Conservation (phyloP, 768 basidiomycete genomes). For the Leccinum sublutescens region DNA sequence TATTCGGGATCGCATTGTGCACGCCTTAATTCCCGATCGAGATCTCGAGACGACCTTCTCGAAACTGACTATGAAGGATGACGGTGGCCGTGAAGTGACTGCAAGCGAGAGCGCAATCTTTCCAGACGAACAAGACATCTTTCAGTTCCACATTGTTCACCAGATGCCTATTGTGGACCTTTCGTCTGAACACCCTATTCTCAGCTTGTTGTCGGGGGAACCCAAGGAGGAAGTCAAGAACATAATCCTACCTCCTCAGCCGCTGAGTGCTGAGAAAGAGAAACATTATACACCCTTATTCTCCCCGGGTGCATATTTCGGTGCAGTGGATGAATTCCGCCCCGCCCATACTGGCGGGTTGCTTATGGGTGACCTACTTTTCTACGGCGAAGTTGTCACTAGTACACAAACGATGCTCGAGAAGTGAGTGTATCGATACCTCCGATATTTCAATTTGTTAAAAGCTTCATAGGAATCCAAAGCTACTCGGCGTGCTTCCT, state of each 20-base stretch:
- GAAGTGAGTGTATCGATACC: conserved; percentile 52
- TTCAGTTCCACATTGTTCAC: conserved; percentile 51
- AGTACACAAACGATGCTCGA: conserved; percentile 96
- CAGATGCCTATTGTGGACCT: conserved; percentile 28
- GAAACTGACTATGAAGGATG: conserved; percentile 46
- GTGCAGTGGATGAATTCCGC: conserved; percentile 39
- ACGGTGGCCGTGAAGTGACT: conserved; percentile 37
- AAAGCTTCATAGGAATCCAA: conserved; percentile 61
- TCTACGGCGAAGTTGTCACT: conserved; percentile 89
- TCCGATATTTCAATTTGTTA: background rate
- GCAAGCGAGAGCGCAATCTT: conserved; percentile 35
- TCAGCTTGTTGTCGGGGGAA: conserved; percentile 27
- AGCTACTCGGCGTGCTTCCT: conserved; percentile 64
- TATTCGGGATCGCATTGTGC: conserved; percentile 14
- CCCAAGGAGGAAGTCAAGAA: conserved; percentile 46
- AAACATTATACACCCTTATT: conserved; percentile 62
- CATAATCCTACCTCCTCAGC: conserved; percentile 50
- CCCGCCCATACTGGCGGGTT: conserved; percentile 32
- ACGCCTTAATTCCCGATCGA: conserved; percentile 18
- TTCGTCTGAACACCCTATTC: conserved; percentile 17
- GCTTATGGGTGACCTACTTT: conserved; percentile 71
- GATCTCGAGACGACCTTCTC: conserved; percentile 41
- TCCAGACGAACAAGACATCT: conserved; percentile 69
- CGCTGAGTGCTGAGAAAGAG: conserved; percentile 46
- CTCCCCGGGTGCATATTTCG: conserved; percentile 60